These are phyloP conservation scores for Fraxinus cuspidata DNA, from an alignment of 257 asterid species.

Conservation along the genomic window DNA sequence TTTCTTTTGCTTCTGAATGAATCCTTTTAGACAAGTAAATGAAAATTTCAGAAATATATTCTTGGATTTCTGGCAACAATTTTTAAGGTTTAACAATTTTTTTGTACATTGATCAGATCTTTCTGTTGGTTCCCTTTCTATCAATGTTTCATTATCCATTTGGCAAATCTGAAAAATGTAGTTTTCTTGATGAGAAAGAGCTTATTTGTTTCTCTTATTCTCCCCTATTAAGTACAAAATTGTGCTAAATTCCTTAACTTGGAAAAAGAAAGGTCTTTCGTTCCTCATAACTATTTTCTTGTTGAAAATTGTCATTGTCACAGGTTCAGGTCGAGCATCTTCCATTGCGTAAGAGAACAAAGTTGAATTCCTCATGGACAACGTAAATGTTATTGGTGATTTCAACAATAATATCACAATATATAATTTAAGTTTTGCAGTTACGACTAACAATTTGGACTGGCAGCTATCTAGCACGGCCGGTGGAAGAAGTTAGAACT, in stretches of 20 bases:
- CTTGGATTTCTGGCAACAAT: slow-evolving; percentile 1
- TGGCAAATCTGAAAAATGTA: background rate
- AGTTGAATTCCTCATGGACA: slow-evolving; percentile 63
- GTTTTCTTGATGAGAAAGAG: background rate
- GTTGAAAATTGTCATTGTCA: slow-evolving; percentile 15
- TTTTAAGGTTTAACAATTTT: background rate
- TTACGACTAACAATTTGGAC: slow-evolving; percentile 21
- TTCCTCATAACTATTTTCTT: slow-evolving; percentile 7
- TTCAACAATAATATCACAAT: background rate
- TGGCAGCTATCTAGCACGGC: slow-evolving; percentile 79
- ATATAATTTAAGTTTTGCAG: background rate
- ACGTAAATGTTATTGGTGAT: slow-evolving; percentile 39
- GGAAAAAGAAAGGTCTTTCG: background rate
- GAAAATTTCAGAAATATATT: background rate
- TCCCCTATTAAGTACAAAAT: background rate
- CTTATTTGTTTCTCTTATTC: background rate
- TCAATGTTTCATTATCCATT: background rate
- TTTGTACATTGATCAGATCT: background rate
- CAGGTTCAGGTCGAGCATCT: slow-evolving; percentile 61
- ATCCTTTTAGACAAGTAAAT: background rate
- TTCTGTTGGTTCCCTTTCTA: background rate
- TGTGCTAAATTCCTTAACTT: slow-evolving; percentile 1
- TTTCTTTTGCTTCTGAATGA: slow-evolving; percentile 1
- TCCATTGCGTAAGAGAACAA: slow-evolving; percentile 52
- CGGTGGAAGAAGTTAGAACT: slow-evolving; percentile 68